Percentiles rank a stretch among this genome's conserved stretches.
Evolutionary conservation across 192 early-diverging fungal genomes (phyloP).

Genomic region (Dissophora globulifera): DNA sequence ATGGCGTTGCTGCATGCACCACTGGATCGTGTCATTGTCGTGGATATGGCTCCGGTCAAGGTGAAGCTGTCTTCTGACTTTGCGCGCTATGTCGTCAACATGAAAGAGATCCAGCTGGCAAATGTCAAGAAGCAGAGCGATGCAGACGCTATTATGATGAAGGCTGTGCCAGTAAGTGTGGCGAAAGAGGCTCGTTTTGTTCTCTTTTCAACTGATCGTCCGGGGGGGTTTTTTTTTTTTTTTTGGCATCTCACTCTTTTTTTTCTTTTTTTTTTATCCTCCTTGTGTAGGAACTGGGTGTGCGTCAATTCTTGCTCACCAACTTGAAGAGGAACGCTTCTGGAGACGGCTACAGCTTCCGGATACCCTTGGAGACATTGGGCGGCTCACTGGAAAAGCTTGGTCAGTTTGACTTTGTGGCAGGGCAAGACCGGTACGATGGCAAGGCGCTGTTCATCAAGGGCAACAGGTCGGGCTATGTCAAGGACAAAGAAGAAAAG

Average conservation of each 20-base stretch:
- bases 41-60: constrained; percentile 75
- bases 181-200: too few relatives aligned
- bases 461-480: constrained; percentile 77
- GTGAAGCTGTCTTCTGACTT: constrained; percentile 66
- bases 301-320: constrained; percentile 90
- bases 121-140: constrained; percentile 64
- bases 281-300: constrained; percentile 57
- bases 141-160: constrained; percentile 68
- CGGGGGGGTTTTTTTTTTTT: neutral
- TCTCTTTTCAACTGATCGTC: too few relatives aligned
- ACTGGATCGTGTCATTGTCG: constrained; percentile 70
- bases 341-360: constrained; percentile 63
- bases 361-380: constrained; percentile 81
- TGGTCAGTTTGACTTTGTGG: constrained; percentile 61
- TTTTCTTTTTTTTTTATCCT: neutral
- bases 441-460: constrained; percentile 84
- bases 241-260: neutral
- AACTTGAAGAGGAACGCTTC: constrained; percentile 78
- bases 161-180: constrained; percentile 51
- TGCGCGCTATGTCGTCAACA: constrained; percentile 61
- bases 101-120: constrained; percentile 66
- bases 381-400: constrained; percentile 63
- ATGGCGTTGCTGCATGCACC: constrained; percentile 66
- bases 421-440: constrained; percentile 55
- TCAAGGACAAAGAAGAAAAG: constrained; percentile 58